Evolutionary conservation across 1,284 basidiomycete species (phyloP), one percentile per base, ranked within the genome.

Genomic region (Entoloma clypeatum): DNA sequence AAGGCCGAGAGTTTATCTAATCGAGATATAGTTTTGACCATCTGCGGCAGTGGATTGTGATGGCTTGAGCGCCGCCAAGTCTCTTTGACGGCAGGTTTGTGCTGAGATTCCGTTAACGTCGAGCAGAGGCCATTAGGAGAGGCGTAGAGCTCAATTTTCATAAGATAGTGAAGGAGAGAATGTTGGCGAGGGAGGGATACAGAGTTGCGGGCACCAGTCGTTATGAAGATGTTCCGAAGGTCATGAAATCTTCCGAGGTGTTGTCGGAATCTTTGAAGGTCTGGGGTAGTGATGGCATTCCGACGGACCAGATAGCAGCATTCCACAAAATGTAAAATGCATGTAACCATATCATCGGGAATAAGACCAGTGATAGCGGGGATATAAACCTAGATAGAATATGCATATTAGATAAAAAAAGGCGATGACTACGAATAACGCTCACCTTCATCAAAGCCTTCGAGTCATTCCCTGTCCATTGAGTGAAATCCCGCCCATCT

Each of bases 141-240:
- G 7, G 57, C 55, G 36, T 56, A 58, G 10, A 36, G 34, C 2
- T 43, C 29, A 30, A 60, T 60, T 1, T 31, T 18, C 3, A 36
- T 11, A 7, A 22, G 26, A 26, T 58, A 60, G 26, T 51, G 49
- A 1, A 37, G 11, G 2, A 59, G 47, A 3, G 58, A 46, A 37
- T 61, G 59, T 30, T 59, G 58, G 7, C 53, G 52, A 7, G 58
- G 58, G 7, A 61, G 45, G 1, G 55, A 56, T 18, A 55, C 43
- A 7, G 44, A 29, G 1, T 11, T 4, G 7, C 53, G 45, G 13
- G 52, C 43, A 31, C 53, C 57, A 19, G 19, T 19, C 1, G 46
- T 41, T 5, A 55, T 32, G 41, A 72, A 73, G 2, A 65, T 45
- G 2, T 54, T 11, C 0, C 64, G 59, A n/a, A 51, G 36, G 0